Evolutionary conservation across 2,329 filamentous ascomycete species (phyloP).

Genomic region (Berkeleyomyces rouxiae): DNA sequence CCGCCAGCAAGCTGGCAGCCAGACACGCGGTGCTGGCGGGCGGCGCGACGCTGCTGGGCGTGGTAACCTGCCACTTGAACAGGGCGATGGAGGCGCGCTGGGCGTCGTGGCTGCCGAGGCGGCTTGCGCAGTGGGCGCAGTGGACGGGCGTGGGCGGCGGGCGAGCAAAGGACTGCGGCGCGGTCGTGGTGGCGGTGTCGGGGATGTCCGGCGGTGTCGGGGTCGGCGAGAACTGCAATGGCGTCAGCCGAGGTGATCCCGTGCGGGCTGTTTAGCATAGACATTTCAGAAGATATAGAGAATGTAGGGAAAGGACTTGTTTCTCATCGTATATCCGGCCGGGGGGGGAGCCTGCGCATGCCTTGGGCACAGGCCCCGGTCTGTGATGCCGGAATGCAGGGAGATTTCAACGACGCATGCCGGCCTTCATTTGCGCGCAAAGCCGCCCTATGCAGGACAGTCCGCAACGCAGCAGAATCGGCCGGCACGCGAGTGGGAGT

Average conservation of each 20-base stretch:
- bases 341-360: slow-evolving; percentile 24
- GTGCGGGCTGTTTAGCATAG: background rate
- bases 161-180: slow-evolving; percentile 2
- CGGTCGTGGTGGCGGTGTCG: background rate
- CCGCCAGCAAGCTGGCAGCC: slow-evolving; percentile 34
- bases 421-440: background rate
- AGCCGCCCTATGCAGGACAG: background rate
- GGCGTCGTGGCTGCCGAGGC: slow-evolving; percentile 33
- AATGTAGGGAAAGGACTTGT: slow-evolving; percentile 24
- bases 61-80: slow-evolving; percentile 40
- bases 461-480: background rate
- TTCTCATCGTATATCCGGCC: slow-evolving; percentile 34
- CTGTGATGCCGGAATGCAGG: slow-evolving; percentile 23
- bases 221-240: slow-evolving; percentile 4
- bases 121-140: slow-evolving; percentile 29
- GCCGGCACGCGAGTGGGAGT: slow-evolving; percentile 20
- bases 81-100: slow-evolving; percentile 30
- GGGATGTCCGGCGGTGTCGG: background rate
- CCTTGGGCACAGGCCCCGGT: slow-evolving; percentile 31
- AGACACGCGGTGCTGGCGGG: slow-evolving; percentile 35
- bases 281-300: slow-evolving; percentile 19
- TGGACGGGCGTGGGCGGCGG: slow-evolving; percentile 18
- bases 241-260: background rate
- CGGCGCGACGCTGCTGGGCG: slow-evolving; percentile 14
- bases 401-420: background rate